Evolutionary conservation across 495 filamentous ascomycete species (phyloP).

Genomic region (Platismatia glauca): DNA sequence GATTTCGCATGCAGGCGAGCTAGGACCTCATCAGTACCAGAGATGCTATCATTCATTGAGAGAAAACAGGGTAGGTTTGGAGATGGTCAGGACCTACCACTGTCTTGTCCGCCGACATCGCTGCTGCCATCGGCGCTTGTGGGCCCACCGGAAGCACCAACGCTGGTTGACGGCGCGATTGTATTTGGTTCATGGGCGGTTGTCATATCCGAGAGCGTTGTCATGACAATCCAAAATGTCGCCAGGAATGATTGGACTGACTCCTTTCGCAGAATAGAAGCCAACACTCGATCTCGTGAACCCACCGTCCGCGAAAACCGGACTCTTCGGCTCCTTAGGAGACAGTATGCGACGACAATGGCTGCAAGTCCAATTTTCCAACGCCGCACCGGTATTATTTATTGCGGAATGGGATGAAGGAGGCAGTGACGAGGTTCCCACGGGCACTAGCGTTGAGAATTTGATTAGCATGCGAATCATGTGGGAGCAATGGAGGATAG

Average conservation of each 20-base stretch:
- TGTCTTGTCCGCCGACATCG: not conserved
- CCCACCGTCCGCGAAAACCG: not conserved
- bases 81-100: slow-evolving; percentile 6
- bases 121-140: slow-evolving; percentile 5
- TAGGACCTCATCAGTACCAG: slow-evolving; percentile 1
- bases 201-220: slow-evolving; percentile 12
- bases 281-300: not conserved
- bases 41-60: not conserved
- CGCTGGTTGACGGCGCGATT: slow-evolving; percentile 3
- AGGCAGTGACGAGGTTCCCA: slow-evolving; percentile 2
- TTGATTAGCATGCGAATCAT: slow-evolving; percentile 17
- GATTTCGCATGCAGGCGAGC: slow-evolving; percentile 23
- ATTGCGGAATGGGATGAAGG: not conserved
- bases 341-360: not conserved
- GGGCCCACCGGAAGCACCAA: slow-evolving; percentile 2
- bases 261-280: not conserved
- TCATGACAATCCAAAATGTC: not conserved
- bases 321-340: not conserved
- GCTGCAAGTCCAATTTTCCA: not conserved
- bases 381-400: not conserved
- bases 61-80: not conserved
- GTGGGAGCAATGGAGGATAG: slow-evolving; percentile 3
- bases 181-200: slow-evolving; percentile 5
- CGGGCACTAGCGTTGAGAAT: slow-evolving; percentile 5
- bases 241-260: not conserved